Conservation (phyloP, 352 stramenopile species). For the Pythium aquatile region DNA sequence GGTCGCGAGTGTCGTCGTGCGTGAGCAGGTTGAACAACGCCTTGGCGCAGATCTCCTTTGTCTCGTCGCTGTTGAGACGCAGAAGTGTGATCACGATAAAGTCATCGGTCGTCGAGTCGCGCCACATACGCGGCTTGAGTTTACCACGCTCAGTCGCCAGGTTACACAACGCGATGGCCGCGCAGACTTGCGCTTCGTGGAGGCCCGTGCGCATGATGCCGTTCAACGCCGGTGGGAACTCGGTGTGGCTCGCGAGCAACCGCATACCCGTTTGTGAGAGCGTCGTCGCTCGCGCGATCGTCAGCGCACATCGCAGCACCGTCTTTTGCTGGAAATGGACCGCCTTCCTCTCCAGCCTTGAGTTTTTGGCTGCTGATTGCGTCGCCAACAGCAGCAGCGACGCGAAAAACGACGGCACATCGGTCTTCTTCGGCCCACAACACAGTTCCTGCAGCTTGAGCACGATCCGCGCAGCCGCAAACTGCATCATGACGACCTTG, state of each 20-base stretch:
- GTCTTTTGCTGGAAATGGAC: constrained; percentile 52
- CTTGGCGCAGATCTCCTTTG: constrained; percentile 82
- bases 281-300: constrained; percentile 60
- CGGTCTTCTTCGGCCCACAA: constrained; percentile 30
- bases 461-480: constrained; percentile 50
- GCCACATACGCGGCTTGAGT: constrained; percentile 45
- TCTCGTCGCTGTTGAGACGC: constrained; percentile 78
- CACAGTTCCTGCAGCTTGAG: constrained; percentile 63
- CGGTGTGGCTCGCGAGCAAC: constrained; percentile 42
- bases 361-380: constrained; percentile 57
- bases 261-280: constrained; percentile 43
- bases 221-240: constrained; percentile 71
- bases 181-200: constrained; percentile 81
- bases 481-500: constrained; percentile 53
- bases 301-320: constrained; percentile 57
- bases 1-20: constrained; percentile 70
- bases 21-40: constrained; percentile 85
- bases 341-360: constrained; percentile 41
- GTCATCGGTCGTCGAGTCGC: constrained; percentile 70
- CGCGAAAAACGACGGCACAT: constrained; percentile 51
- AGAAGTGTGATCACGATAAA: constrained; percentile 88
- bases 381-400: constrained; percentile 62
- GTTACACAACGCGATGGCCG: constrained; percentile 84
- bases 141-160: constrained; percentile 56
- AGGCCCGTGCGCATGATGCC: constrained; percentile 83